Evolutionary conservation across 73 alveolate species (phyloP).

Genomic region (Loxodes magnus): DNA sequence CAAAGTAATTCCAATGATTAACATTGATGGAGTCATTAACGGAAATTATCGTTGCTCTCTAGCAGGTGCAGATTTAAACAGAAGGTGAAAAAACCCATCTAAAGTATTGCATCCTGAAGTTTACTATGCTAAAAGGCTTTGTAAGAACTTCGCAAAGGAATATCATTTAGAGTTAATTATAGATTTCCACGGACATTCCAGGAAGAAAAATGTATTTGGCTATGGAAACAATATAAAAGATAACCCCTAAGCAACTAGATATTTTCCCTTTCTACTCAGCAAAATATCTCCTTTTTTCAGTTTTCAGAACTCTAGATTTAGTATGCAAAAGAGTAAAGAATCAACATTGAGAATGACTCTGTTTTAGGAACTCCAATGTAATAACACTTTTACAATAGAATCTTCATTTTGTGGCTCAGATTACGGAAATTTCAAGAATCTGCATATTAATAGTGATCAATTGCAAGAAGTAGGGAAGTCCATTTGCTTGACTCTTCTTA

Average conservation of each 20-base stretch:
- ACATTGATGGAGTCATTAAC: slow-evolving; percentile 91
- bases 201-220: slow-evolving; percentile 79
- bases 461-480: slow-evolving; percentile 70
- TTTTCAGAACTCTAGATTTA: slow-evolving; percentile 59
- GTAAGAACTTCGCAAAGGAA: slow-evolving; percentile 54
- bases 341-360: slow-evolving; percentile 91
- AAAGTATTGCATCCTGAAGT: slow-evolving; percentile 74
- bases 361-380: slow-evolving; percentile 69
- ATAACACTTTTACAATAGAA: slow-evolving; percentile 87
- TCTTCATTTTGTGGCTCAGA: slow-evolving; percentile 85
- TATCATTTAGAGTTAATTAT: slow-evolving; percentile 56
- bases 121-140: slow-evolving; percentile 61
- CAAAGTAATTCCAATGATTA: slow-evolving; percentile 82
- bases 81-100: slow-evolving; percentile 84
- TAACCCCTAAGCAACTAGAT: slow-evolving; percentile 54
- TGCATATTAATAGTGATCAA: slow-evolving; percentile 52
- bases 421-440: slow-evolving; percentile 49
- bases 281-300: slow-evolving; percentile 60
- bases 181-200: slow-evolving; percentile 96
- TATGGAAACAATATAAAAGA: slow-evolving; percentile 49
- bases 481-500: slow-evolving; percentile 54
- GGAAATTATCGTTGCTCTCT: slow-evolving; percentile 87
- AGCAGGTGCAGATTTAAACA: slow-evolving; percentile 83
- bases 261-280: slow-evolving; percentile 69
- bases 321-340: slow-evolving; percentile 68